Percentiles rank a stretch among this genome's conserved stretches.
Evolutionary conservation across 2,329 filamentous ascomycete genomes (phyloP).

Genomic region (Tolypocladium ophioglossoides): DNA sequence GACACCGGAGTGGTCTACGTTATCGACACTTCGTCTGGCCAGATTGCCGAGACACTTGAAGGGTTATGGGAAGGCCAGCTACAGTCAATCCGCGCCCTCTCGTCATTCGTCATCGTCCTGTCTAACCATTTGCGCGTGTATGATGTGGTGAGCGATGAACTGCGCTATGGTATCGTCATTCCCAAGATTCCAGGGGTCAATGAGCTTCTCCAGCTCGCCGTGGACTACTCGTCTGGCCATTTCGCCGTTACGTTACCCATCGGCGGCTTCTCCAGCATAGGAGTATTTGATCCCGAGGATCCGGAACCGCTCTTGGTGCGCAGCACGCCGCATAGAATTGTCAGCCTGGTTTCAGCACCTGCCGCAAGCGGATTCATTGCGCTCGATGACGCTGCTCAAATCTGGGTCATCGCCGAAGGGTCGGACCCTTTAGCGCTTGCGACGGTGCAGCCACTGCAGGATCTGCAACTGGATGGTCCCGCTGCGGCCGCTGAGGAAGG

Average conservation of each 20-base stretch:
- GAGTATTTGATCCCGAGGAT: conserved; percentile 55
- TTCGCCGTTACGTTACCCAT: conserved; percentile 52
- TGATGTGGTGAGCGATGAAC: conserved; percentile 70
- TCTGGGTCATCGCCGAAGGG: conserved; percentile 53
- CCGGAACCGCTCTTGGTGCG: conserved; percentile 49
- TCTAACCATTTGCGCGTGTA: conserved; percentile 68
- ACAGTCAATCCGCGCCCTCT: conserved; percentile 59
- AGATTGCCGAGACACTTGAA: conserved; percentile 54
- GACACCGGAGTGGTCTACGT: conserved; percentile 59
- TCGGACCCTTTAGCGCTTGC: conserved; percentile 41
- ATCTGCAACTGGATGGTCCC: conserved; percentile 37
- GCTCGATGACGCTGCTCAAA: conserved; percentile 64
- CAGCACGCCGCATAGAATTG: conserved; percentile 46
- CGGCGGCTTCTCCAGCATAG: conserved; percentile 41
- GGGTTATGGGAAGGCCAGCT: conserved; percentile 57
- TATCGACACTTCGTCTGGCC: conserved; percentile 61
- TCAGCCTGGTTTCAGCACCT: conserved; percentile 54
- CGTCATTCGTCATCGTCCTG: conserved; percentile 63
- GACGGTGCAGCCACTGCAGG: conserved; percentile 44
- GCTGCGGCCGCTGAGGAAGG: conserved; percentile 16
- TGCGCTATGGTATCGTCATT: conserved; percentile 56
- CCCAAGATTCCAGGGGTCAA: conserved; percentile 27
- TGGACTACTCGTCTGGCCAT: conserved; percentile 53
- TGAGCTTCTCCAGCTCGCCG: conserved; percentile 55
- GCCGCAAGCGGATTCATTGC: conserved; percentile 62